Evolutionary conservation across 2,329 filamentous ascomycete species (phyloP).

Genomic region (Paracamarosporium sp.): DNA sequence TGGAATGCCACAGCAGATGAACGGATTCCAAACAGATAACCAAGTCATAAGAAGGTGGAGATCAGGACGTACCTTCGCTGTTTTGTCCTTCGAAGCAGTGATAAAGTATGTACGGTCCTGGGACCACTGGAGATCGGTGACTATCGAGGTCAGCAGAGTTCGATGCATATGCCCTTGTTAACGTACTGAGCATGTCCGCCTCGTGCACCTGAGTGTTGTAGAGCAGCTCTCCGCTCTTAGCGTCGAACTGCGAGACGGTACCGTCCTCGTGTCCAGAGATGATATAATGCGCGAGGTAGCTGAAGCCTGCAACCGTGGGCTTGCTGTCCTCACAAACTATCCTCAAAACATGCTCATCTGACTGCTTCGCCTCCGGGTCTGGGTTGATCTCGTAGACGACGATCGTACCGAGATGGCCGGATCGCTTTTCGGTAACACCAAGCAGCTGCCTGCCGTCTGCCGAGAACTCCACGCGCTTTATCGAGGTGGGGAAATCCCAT

Average conservation of each 20-base stretch:
- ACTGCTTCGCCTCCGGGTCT: constrained; percentile 83
- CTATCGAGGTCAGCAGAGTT: constrained; percentile 70
- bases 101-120: constrained; percentile 96
- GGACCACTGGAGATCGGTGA: constrained; percentile 96
- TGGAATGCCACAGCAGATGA: background rate
- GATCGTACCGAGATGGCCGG: constrained; percentile 94
- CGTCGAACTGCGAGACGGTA: constrained; percentile 87
- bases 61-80: constrained; percentile 74
- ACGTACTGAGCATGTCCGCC: constrained; percentile 76
- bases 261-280: constrained; percentile 98
- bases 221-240: constrained; percentile 85
- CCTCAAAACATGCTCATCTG: constrained; percentile 78
- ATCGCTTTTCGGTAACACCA: constrained; percentile 97
- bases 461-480: constrained; percentile 98
- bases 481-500: constrained; percentile 96
- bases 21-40: too few relatives aligned
- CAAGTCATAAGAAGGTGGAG: background rate
- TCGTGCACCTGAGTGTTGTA: constrained; percentile 85
- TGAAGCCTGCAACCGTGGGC: constrained; percentile 96
- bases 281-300: constrained; percentile 93
- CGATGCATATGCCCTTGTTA: background rate
- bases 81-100: constrained; percentile 97
- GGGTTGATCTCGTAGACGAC: constrained; percentile 88
- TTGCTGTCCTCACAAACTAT: constrained; percentile 94
- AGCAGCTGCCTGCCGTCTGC: constrained; percentile 90